phyloP scores from a whole-genome alignment of 805 yeast genomes.

The Suhomyces sp. region DNA sequence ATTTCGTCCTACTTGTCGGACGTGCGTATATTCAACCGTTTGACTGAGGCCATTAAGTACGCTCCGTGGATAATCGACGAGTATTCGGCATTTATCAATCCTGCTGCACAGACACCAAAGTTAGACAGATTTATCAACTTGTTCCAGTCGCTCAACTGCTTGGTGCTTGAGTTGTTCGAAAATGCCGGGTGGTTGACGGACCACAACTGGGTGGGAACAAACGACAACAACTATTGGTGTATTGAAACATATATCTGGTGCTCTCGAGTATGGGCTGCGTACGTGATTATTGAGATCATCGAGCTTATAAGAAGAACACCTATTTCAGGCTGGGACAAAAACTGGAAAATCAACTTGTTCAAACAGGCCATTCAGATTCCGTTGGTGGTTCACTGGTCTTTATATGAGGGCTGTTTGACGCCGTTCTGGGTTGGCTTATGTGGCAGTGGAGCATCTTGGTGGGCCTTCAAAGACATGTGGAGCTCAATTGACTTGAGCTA shows the following conservation, averaged over 20 bases:
- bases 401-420: constrained; percentile 41
- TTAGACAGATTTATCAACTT: constrained; percentile 34
- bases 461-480: constrained; percentile 37
- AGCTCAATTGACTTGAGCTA: constrained; percentile 27
- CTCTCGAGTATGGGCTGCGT: constrained; percentile 44
- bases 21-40: constrained; percentile 40
- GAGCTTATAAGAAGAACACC: constrained; percentile 43
- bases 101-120: constrained; percentile 22
- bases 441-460: constrained; percentile 45
- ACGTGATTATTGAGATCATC: constrained; percentile 36
- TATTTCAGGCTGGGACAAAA: constrained; percentile 28
- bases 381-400: constrained; percentile 43
- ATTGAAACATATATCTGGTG: constrained; percentile 44
- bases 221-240: constrained; percentile 40
- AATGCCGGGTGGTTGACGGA: constrained; percentile 47
- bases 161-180: constrained; percentile 38
- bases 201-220: constrained; percentile 43
- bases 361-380: constrained; percentile 40
- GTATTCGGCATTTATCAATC: constrained; percentile 25
- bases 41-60: constrained; percentile 40
- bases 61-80: constrained; percentile 46
- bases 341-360: constrained; percentile 36
- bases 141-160: constrained; percentile 39
- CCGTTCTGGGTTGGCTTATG: constrained; percentile 50
- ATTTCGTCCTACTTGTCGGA: constrained; percentile 39